A percentile compares a stretch with the other conserved stretches of the same genome.
These are phyloP conservation scores for Hygrocybe punicea DNA, from an alignment of 768 basidiomycete genomes.

Conservation along the genomic window DNA sequence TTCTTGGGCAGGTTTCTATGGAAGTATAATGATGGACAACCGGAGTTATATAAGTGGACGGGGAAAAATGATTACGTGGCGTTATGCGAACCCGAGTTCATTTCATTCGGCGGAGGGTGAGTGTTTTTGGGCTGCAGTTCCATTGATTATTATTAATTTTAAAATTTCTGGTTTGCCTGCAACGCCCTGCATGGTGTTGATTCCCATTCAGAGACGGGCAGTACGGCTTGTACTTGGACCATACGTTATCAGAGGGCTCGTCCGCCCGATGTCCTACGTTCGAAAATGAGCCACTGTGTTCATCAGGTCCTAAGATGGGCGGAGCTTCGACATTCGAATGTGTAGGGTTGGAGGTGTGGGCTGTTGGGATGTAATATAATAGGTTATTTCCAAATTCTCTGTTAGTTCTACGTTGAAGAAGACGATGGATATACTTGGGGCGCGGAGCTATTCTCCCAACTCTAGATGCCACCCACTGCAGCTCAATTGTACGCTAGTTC, in stretches of 20 bases:
- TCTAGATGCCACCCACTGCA: too few species aligned
- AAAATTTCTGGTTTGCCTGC: too few species aligned
- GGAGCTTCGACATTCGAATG: conserved; percentile 77
- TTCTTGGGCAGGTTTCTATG: conserved; percentile 63
- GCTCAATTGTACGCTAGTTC: too few species aligned
- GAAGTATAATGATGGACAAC: conserved; percentile 48
- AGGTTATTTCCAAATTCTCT: too few species aligned
- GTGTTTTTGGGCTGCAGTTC: too few species aligned
- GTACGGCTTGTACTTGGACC: conserved; percentile 87
- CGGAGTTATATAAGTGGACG: conserved; percentile 63
- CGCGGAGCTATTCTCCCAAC: too few species aligned
- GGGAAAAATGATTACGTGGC: conserved; percentile 89
- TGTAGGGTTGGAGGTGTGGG: conserved; percentile 91
- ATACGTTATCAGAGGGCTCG: conserved; percentile 75
- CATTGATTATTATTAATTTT: too few species aligned
- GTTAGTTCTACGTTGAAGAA: too few species aligned
- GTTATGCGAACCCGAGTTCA: conserved; percentile 72
- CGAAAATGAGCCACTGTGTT: conserved; percentile 78
- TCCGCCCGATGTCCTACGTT: conserved; percentile 85
- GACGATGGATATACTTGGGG: too few species aligned
- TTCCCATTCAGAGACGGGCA: conserved; percentile 75
- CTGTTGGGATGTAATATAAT: conserved; percentile 50
- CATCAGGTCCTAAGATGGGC: conserved; percentile 42
- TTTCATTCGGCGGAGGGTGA: conserved; percentile 92
- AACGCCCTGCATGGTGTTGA: too few species aligned